Evolutionary conservation across 2,329 filamentous ascomycete species (phyloP), one percentile per base, ranked within the genome.

Genomic region (Fusarium clavum): DNA sequence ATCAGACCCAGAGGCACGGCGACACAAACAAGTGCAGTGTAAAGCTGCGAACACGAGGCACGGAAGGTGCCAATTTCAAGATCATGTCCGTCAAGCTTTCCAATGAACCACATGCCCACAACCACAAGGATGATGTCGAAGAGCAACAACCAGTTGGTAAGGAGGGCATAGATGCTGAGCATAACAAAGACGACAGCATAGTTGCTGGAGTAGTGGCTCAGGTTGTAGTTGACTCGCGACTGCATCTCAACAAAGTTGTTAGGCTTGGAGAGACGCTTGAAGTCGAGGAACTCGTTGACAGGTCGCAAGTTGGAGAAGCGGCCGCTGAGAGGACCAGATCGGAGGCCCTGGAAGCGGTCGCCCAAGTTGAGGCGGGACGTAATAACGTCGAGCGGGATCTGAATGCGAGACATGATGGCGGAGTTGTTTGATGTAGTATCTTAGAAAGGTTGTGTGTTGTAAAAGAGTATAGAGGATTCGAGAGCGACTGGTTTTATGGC

Each of bases 181-280:
- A 99, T 97, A 76, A 92, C 86, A 80, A 98, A 97, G 75, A 98
- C 89, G 70, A 92, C 91, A 74, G 92, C 92, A 88, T 99, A 99
- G 86, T 99, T 99, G 91, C 94, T 98, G 69, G 94, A 97, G 87
- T 97, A 99, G 85, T 98, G 92, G 80, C 92, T 90, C 72, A 99
- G 84, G 83, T 99, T 99, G 90, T 98, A 98, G 86, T 97, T 97
- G 84, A 97, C 91, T 72, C 95, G 90, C 75, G 91, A 94, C 83
- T 98, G 95, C 71, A 94, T 90, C 81, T 98, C 94, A 72, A 85
- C 85, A 77, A 98, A 98, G 84, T 97, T 97, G 78, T 88, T 89
- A 29, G 96, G 96, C 85, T 98, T 99, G 73, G 94, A 97, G 60
- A 99, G 77, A 74, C 94, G 94, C 89, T 98, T 98, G 83, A 98